These are phyloP conservation scores for Phlegmacium glaucopus DNA, from an alignment of 768 basidiomycete species.

Conservation along the genomic window DNA sequence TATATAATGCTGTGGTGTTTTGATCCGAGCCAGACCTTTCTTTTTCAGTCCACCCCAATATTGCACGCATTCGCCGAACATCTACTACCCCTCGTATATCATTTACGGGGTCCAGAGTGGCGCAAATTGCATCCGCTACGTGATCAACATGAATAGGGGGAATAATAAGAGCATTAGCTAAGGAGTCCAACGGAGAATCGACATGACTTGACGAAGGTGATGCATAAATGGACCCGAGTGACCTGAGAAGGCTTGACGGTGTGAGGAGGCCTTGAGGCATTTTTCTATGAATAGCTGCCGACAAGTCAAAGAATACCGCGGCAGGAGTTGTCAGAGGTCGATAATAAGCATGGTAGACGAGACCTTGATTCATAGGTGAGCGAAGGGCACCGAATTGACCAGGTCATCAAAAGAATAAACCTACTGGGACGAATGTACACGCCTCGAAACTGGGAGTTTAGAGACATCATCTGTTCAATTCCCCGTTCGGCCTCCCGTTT, in stretches of 20 bases:
- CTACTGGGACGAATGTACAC: slow-evolving; percentile 89
- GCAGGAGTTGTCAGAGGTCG: slow-evolving; percentile 87
- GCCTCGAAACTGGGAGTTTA: slow-evolving; percentile 49
- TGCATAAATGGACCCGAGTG: slow-evolving; percentile 34
- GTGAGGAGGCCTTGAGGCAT: slow-evolving; percentile 56
- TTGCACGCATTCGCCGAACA: slow-evolving; percentile 68
- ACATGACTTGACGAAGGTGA: slow-evolving; percentile 14
- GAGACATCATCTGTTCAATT: slow-evolving; percentile 53
- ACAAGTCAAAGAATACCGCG: slow-evolving; percentile 80
- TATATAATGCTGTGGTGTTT: no score
- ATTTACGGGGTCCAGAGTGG: slow-evolving; percentile 48
- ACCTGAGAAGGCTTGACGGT: slow-evolving; percentile 60
- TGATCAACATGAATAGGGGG: slow-evolving; percentile 96
- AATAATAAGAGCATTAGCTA: slow-evolving; percentile 78
- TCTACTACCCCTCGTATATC: slow-evolving; percentile 63
- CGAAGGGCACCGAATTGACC: neutral
- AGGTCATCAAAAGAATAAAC: slow-evolving; percentile 24
- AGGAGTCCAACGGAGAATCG: slow-evolving; percentile 51
- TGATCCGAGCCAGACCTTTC: no score
- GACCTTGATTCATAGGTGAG: slow-evolving; percentile 45
- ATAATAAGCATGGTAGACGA: slow-evolving; percentile 94
- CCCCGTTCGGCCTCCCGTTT: slow-evolving; percentile 86
- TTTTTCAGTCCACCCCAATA: slow-evolving; percentile 60
- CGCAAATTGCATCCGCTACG: slow-evolving; percentile 80
- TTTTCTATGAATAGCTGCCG: slow-evolving; percentile 66